Conservation (phyloP, 106 monocot species). For the Dendrobium nobile region DNA sequence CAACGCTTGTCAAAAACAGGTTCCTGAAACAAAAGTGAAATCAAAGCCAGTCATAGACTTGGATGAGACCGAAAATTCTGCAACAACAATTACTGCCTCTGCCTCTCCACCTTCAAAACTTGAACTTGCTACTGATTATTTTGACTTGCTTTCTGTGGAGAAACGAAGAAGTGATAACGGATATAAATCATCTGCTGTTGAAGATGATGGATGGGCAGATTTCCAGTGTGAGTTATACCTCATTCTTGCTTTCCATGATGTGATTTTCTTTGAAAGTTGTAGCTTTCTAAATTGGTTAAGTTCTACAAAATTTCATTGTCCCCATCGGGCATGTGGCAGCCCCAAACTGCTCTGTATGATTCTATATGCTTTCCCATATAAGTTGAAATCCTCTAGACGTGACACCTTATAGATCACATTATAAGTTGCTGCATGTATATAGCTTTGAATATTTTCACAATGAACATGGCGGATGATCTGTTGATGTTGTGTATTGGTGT, state of each 20-base stretch:
- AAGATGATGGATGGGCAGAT: conserved; percentile 56
- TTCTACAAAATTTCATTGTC: neutral
- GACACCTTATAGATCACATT: neutral
- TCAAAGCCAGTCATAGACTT: conserved; percentile 15
- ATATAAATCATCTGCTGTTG: conserved; percentile 18
- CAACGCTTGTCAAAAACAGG: conserved; percentile 17
- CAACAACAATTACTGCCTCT: conserved; percentile 13
- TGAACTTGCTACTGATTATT: conserved; percentile 39
- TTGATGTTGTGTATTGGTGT: neutral
- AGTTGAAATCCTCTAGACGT: neutral
- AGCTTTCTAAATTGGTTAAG: neutral
- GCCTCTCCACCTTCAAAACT: conserved; percentile 32
- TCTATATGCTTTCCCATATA: neutral
- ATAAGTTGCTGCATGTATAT: neutral
- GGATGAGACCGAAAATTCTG: conserved; percentile 5
- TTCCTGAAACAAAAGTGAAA: conserved; percentile 27
- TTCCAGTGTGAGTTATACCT: conserved; percentile 45
- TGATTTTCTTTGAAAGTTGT: neutral
- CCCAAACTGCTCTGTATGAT: neutral
- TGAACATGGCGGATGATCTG: neutral
- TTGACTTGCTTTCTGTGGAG: conserved; percentile 45
- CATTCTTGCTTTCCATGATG: neutral
- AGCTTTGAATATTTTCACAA: neutral
- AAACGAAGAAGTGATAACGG: conserved; percentile 24
- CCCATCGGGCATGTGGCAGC: neutral